These are phyloP conservation scores for Candida peoriensis DNA, from an alignment of 805 yeast species.

Conservation along the genomic window DNA sequence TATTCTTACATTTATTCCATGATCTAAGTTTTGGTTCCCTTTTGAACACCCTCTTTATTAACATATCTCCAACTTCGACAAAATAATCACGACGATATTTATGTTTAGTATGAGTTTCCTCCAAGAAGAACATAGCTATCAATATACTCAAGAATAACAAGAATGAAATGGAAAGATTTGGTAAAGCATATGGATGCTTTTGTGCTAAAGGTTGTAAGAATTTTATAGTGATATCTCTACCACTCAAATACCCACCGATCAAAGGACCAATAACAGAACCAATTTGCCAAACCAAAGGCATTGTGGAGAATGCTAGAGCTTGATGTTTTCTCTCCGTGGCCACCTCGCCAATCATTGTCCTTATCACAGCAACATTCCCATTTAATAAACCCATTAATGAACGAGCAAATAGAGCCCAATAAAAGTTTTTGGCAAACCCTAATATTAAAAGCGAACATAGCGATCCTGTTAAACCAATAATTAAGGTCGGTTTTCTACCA, in stretches of 20 bases:
- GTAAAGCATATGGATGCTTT: constrained; percentile 14
- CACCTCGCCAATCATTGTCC: constrained; percentile 15
- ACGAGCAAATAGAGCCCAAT: constrained; percentile 14
- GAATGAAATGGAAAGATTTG: constrained; percentile 10
- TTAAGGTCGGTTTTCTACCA: constrained; percentile 16
- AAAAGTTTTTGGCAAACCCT: constrained; percentile 14
- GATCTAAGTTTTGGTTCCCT: constrained; percentile 4
- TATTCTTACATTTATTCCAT: too few relatives aligned
- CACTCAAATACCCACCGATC: constrained; percentile 11
- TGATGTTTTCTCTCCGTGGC: constrained; percentile 16
- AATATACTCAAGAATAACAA: constrained; percentile 4
- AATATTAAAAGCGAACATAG: constrained; percentile 10
- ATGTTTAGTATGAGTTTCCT: constrained; percentile 15
- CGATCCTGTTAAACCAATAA: constrained; percentile 13
- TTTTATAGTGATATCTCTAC: background rate
- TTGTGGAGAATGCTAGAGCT: constrained; percentile 15
- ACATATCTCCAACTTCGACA: constrained; percentile 9
- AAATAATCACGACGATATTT: constrained; percentile 15
- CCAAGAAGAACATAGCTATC: constrained; percentile 13
- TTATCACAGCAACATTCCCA: constrained; percentile 15
- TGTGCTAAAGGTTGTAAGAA: constrained; percentile 2
- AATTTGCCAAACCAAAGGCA: constrained; percentile 15
- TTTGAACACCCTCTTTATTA: constrained; percentile 4
- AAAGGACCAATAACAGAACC: constrained; percentile 16
- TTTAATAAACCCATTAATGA: constrained; percentile 15